Evolutionary conservation across 139 green algal genomes (phyloP), one percentile per base, ranked within the genome.

Genomic region (Micractinium conductrix): DNA sequence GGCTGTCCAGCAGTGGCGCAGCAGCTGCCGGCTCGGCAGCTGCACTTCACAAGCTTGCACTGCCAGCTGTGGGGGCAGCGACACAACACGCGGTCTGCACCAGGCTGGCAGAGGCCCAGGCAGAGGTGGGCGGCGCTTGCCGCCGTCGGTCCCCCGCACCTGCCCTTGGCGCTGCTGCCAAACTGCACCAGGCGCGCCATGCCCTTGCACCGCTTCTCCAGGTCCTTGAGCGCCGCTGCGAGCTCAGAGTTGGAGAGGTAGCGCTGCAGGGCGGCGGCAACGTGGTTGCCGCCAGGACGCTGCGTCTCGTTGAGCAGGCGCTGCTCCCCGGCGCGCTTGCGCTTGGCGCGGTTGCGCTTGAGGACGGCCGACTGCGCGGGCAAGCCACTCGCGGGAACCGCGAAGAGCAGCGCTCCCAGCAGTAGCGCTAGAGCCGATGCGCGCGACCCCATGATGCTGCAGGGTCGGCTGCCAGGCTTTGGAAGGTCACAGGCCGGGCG

Each of bases 321-420:
- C 8, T 21, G 14, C 35, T 55, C 76, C 28, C 35, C 0, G 0
- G 90, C 88, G 21, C 80, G 24, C 6, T 74, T 78, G 53, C 86
- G 94, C 69, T 90, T 88, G 26, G n/a, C n/a, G n/a, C 93, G 91
- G 24, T 94, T 87, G 62, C 85, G 92, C 70, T 88, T 85, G 40
- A 89, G 55, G 6, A 45, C 37, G 12, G 85, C 58, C 33, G 76
- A 60, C 55, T 82, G 37, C 6, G 70, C 70, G 38, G 42, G 70
- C 70, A 78, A 43, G 70, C 70, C 70, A 14, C 38, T 30, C 43
- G 43, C 70, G n/a, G n/a, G n/a, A n/a, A n/a, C n/a, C n/a, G 43
- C 70, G 10, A 78, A 43, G 24, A 78, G 42, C 42, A 80, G 74
- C 48, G 24, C 4, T 48, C 67, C n/a, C 45, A n/a, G 19, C n/a